A percentile compares a stretch with the other conserved stretches of the same genome.
Conservation (phyloP, 2,329 filamentous ascomycete species). For the Amylocarpus encephaloides region DNA sequence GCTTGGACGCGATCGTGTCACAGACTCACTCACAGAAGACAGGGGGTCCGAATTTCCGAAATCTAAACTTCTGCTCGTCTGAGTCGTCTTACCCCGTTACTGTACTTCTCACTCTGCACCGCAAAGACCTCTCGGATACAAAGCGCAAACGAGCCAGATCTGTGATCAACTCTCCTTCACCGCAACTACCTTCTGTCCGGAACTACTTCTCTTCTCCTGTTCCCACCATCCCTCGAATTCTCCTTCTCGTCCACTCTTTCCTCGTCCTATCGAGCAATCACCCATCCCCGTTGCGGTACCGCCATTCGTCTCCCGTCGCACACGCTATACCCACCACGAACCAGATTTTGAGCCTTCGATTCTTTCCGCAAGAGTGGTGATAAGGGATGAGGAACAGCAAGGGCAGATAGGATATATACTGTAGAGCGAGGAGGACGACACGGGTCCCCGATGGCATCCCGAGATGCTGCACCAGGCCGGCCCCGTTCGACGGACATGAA, state of each 20-base stretch:
- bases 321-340: constrained; percentile 14
- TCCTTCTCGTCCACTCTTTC: neutral
- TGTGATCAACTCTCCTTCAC: constrained; percentile 21
- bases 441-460: constrained; percentile 20
- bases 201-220: constrained; percentile 9
- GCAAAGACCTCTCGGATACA: neutral
- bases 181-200: neutral
- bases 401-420: constrained; percentile 3
- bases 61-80: constrained; percentile 2
- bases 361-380: constrained; percentile 7
- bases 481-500: constrained; percentile 17
- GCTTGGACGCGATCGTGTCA: constrained; percentile 8
- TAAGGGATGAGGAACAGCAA: constrained; percentile 17
- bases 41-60: neutral
- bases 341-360: neutral
- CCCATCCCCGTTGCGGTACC: neutral
- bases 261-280: too few relatives aligned
- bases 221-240: constrained; percentile 4
- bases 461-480: constrained; percentile 16
- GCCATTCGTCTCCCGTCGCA: constrained; percentile 14
- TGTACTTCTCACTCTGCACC: too few relatives aligned
- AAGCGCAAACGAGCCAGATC: constrained; percentile 20
- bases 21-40: too few relatives aligned
- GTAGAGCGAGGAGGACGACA: constrained; percentile 10
- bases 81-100: neutral